Conservation (phyloP, 2,329 filamentous ascomycete species). For the Paecilomyces dactylethromorphus region DNA sequence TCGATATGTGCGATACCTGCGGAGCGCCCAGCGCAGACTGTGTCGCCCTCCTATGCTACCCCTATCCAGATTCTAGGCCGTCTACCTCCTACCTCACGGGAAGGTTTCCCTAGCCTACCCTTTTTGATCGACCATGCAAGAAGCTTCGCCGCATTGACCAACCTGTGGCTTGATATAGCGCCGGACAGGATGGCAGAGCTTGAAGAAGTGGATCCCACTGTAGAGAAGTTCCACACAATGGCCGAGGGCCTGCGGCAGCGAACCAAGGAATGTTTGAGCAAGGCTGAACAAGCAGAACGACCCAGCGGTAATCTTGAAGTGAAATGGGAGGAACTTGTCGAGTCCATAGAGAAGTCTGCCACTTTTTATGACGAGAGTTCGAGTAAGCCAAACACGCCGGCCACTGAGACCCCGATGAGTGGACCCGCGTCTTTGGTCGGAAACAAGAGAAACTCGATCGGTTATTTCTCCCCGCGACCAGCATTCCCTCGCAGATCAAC, state of each 20-base stretch:
- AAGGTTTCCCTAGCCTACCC: slow-evolving; percentile 88
- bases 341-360: slow-evolving; percentile 39
- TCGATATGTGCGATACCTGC: slow-evolving; percentile 75
- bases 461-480: slow-evolving; percentile 33
- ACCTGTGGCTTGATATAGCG: slow-evolving; percentile 42
- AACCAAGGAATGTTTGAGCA: slow-evolving; percentile 39
- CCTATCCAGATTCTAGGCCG: slow-evolving; percentile 84
- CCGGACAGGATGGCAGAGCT: slow-evolving; percentile 33
- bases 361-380: slow-evolving; percentile 36
- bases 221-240: slow-evolving; percentile 38
- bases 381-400: slow-evolving; percentile 32
- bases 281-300: slow-evolving; percentile 43
- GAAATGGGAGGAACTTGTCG: slow-evolving; percentile 45
- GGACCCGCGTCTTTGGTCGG: slow-evolving; percentile 21
- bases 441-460: slow-evolving; percentile 35
- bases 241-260: slow-evolving; percentile 37
- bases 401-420: slow-evolving; percentile 23
- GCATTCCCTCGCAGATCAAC: slow-evolving; percentile 33
- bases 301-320: slow-evolving; percentile 40
- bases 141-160: slow-evolving; percentile 76
- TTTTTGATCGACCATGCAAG: slow-evolving; percentile 87
- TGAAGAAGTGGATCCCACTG: slow-evolving; percentile 29
- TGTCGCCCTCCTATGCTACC: slow-evolving; percentile 83
- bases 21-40: slow-evolving; percentile 56
- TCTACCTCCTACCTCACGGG: slow-evolving; percentile 70